Evolutionary conservation across 2,329 filamentous ascomycete species (phyloP).

Genomic region (Exophiala oligosperma): DNA sequence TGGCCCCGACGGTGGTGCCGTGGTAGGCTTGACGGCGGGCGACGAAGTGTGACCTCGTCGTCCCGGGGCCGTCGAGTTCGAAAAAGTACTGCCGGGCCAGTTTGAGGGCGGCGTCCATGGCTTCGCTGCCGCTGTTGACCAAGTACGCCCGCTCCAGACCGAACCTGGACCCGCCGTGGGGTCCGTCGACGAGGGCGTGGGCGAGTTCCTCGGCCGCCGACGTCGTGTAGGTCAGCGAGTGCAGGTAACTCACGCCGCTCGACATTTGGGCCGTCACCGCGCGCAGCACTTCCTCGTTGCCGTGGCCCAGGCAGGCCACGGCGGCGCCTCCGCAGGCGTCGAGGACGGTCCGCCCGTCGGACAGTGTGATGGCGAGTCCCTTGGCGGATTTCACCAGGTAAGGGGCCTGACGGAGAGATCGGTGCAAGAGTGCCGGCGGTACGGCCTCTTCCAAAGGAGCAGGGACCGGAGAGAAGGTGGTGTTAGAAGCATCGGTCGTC

Average conservation of each 20-base stretch:
- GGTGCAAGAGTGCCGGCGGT: constrained; percentile 47
- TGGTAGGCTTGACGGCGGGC: constrained; percentile 50
- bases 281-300: constrained; percentile 57
- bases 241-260: constrained; percentile 48
- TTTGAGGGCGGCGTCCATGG: constrained; percentile 51
- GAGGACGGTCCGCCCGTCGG: constrained; percentile 61
- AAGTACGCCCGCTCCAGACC: constrained; percentile 56
- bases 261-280: constrained; percentile 62
- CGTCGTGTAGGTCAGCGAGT: constrained; percentile 60
- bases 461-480: neutral
- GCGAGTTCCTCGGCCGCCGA: constrained; percentile 55
- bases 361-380: constrained; percentile 54
- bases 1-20: constrained; percentile 51
- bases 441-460: neutral
- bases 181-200: constrained; percentile 48
- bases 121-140: constrained; percentile 60
- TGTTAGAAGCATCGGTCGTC: neutral
- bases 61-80: constrained; percentile 32
- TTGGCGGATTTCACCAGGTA: constrained; percentile 49
- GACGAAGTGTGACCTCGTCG: constrained; percentile 43
- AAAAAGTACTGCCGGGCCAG: constrained; percentile 51
- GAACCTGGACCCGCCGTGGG: constrained; percentile 37
- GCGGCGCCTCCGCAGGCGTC: constrained; percentile 70
- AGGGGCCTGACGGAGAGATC: constrained; percentile 50
- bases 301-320: constrained; percentile 72